Evolutionary conservation across 805 yeast species (phyloP), one percentile per base, ranked within the genome.

Genomic region (Wickerhamiella vanderwaltii): DNA sequence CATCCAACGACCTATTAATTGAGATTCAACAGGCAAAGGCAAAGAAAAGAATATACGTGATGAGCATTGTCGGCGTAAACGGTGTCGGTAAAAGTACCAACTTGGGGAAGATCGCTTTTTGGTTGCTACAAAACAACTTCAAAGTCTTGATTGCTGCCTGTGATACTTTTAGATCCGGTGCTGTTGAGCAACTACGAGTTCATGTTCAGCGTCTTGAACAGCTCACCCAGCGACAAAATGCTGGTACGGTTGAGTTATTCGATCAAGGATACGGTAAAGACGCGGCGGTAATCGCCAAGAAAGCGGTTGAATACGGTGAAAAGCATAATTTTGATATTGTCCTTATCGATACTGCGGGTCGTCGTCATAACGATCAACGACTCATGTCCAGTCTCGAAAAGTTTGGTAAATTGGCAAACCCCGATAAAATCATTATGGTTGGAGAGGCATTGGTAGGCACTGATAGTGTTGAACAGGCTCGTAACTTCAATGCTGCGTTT

Each of bases 1-100:
- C 91, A 2, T 84, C 95, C 1, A 76, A 87, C 1, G 94, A 91
- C 56, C 62, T 88, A 45, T 67, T 88, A 26, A 81, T 83, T 50
- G 94, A 85, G 52, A 82, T 91, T 41, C 78, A 79, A 52, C 55
- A 63, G 23, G 63, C 64, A 34, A 62, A 61, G 29, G 60, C 60
- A 41, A 35, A 52, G 40, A 38, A 43, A 32, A 58, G 73, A 6
- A 96, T 98, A 2, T 88, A 84, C 51, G 95, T 88, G n/a, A 84
- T 88, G 43, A 86, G 96, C 1, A 88, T 88, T 17, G 97, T 88
- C 19, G 98, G 98, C 31, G 98, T 88, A 16, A 88, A 88, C 59
- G 98, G 98, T 34, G 98, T 88, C 30, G 98, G 98, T 11, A 88
- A 88, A 60, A 88, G 97, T 0, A 88, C 98, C 2, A 91, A 88